These are phyloP conservation scores for Pestalotiopsis sp. DNA, from an alignment of 2,329 filamentous ascomycete genomes.

Conservation along the genomic window DNA sequence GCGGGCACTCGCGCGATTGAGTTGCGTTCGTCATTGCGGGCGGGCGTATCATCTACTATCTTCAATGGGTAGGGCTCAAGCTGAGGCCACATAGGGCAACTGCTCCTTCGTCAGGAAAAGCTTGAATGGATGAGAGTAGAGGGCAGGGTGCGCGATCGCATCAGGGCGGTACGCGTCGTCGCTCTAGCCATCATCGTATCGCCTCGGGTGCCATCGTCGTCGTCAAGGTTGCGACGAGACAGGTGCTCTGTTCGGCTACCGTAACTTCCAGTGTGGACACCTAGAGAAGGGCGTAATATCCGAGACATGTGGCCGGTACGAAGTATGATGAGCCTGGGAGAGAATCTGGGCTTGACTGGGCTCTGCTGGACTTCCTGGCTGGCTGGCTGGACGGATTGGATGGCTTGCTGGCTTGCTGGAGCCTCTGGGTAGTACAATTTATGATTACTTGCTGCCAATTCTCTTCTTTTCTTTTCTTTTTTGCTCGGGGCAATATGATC, in stretches of 20 bases:
- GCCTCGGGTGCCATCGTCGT: slow-evolving; percentile 2
- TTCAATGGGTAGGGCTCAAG: slow-evolving; percentile 6
- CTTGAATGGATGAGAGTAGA: slow-evolving; percentile 1
- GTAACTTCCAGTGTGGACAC: slow-evolving; percentile 13
- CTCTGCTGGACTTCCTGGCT: neutral
- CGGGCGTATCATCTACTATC: neutral
- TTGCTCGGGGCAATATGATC: neutral
- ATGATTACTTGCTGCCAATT: neutral
- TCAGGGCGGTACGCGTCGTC: slow-evolving; percentile 12
- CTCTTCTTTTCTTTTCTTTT: neutral
- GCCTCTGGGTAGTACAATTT: no score
- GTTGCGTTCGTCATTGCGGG: neutral
- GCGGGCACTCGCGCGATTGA: neutral
- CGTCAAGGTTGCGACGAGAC: slow-evolving; percentile 7
- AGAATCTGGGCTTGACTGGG: neutral
- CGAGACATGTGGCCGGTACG: slow-evolving; percentile 10
- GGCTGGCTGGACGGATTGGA: no score
- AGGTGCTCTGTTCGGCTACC: slow-evolving; percentile 1
- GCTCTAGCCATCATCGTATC: neutral
- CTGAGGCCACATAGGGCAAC: slow-evolving; percentile 4
- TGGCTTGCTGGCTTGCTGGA: no score
- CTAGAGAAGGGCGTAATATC: slow-evolving; percentile 12
- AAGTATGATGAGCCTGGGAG: neutral
- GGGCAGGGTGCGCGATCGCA: slow-evolving; percentile 9
- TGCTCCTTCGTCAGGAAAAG: neutral